A percentile compares a stretch with the other conserved stretches of the same genome.
Conservation (phyloP, 1,284 basidiomycete genomes). For the Trichosporon sp. region DNA sequence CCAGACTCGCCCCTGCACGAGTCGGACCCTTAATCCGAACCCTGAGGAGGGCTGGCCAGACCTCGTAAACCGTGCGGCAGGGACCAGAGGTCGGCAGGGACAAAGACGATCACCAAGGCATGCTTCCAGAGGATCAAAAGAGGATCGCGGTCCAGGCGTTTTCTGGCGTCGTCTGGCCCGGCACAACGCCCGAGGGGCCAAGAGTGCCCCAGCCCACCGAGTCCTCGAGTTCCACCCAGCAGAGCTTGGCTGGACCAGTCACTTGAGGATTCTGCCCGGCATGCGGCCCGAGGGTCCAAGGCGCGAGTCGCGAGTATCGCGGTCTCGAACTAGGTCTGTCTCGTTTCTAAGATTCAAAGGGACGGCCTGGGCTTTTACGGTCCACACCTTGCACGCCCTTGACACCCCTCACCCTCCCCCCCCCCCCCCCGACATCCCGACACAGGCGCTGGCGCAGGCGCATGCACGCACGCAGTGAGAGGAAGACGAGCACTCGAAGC, state of each 20-base stretch:
- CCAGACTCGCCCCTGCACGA: constrained; percentile 11
- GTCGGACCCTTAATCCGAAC: constrained; percentile 1
- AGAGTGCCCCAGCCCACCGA: background rate
- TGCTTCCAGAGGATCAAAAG: background rate
- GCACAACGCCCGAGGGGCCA: background rate
- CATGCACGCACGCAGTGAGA: background rate
- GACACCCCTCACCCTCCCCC: background rate
- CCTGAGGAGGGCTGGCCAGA: constrained; percentile 11
- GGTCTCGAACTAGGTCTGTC: background rate
- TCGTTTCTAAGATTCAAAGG: constrained; percentile 5
- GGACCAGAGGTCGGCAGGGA: background rate
- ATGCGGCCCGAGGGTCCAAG: background rate
- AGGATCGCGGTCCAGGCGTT: constrained; percentile 11
- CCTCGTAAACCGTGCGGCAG: constrained; percentile 11
- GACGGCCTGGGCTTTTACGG: constrained; percentile 1
- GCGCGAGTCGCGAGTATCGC: constrained; percentile 15
- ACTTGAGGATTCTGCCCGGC: background rate
- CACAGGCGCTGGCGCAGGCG: background rate
- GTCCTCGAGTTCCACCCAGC: background rate
- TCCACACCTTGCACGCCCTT: constrained; percentile 13
- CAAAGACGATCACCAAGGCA: constrained; percentile 11
- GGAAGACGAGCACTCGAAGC: background rate
- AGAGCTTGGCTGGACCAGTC: background rate
- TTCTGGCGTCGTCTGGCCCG: constrained; percentile 1
- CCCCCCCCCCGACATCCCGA: background rate